Conservation (phyloP, 176 grass and related monocot species). For the Hyparrhenia diplandra region DNA sequence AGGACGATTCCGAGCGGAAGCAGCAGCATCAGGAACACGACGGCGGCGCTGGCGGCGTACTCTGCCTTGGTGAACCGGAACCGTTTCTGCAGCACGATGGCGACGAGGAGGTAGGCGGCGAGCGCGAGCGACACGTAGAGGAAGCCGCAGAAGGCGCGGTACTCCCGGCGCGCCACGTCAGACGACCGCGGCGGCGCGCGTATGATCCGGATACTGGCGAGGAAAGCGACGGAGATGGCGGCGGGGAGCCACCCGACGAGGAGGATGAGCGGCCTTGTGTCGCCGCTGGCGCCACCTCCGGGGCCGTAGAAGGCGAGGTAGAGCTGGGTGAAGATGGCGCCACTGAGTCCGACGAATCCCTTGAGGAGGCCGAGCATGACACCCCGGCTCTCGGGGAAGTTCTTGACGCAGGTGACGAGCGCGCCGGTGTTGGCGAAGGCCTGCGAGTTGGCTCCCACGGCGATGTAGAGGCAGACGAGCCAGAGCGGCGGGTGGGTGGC, state of each 20-base stretch:
- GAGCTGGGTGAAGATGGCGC: constrained; percentile 78
- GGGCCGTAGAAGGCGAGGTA: constrained; percentile 70
- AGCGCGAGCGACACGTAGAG: constrained; percentile 30
- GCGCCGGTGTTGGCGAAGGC: constrained; percentile 79
- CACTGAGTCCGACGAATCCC: constrained; percentile 80
- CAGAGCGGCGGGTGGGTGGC: constrained; percentile 31
- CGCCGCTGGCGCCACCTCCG: constrained; percentile 7
- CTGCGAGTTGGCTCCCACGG: constrained; percentile 81
- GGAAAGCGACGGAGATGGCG: constrained; percentile 35
- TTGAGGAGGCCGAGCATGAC: constrained; percentile 77
- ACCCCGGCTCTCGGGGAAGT: constrained; percentile 70
- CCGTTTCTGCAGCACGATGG: constrained; percentile 28
- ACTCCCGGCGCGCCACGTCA: neutral
- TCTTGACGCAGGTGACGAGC: constrained; percentile 78
- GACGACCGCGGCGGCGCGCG: neutral
- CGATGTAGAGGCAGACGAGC: constrained; percentile 82
- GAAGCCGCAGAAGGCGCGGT: constrained; percentile 16
- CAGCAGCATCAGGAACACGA: constrained; percentile 5
- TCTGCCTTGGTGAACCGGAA: constrained; percentile 15
- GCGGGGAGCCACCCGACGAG: constrained; percentile 50
- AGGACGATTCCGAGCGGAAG: constrained; percentile 10
- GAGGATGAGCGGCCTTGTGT: constrained; percentile 38
- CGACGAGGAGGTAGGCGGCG: constrained; percentile 22
- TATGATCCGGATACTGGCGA: constrained; percentile 36
- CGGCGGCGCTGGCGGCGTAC: constrained; percentile 19